Conservation (phyloP, 2,329 filamentous ascomycete genomes). For the Pyricularia grisea region DNA sequence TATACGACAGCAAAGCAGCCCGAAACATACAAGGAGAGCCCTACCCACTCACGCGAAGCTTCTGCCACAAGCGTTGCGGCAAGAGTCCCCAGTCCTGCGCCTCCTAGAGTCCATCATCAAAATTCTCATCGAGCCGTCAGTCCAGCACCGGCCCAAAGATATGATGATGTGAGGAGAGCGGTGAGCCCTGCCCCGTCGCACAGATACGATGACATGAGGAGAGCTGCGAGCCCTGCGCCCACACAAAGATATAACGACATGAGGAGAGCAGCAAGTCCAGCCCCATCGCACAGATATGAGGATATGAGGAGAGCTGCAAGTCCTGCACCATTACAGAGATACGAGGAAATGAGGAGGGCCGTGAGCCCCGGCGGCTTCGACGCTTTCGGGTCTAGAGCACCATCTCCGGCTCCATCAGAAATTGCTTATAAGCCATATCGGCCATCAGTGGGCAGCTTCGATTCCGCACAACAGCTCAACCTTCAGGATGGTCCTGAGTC, state of each 20-base stretch:
- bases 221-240: background rate
- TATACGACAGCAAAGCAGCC: conserved; percentile 55
- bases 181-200: background rate
- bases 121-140: background rate
- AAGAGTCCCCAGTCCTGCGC: conserved; percentile 16
- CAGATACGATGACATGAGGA: conserved; percentile 11
- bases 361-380: conserved; percentile 7
- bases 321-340: conserved; percentile 7
- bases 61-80: conserved; percentile 23
- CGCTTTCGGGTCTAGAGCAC: conserved; percentile 20
- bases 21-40: conserved; percentile 40
- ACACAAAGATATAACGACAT: background rate
- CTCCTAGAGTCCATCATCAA: conserved; percentile 19
- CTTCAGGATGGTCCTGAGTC: conserved; percentile 34
- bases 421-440: conserved; percentile 7
- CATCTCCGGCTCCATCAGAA: conserved; percentile 11
- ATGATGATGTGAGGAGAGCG: conserved; percentile 12
- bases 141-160: conserved; percentile 12
- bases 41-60: conserved; percentile 27
- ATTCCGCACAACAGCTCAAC: background rate
- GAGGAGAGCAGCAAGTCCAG: conserved; percentile 3
- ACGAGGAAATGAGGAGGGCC: conserved; percentile 2
- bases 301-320: conserved; percentile 4
- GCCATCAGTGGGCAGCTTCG: conserved; percentile 9
- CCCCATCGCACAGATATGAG: background rate